Conservation (phyloP, 2,329 filamentous ascomycete species). For the Pseudogymnoascus sp. region DNA sequence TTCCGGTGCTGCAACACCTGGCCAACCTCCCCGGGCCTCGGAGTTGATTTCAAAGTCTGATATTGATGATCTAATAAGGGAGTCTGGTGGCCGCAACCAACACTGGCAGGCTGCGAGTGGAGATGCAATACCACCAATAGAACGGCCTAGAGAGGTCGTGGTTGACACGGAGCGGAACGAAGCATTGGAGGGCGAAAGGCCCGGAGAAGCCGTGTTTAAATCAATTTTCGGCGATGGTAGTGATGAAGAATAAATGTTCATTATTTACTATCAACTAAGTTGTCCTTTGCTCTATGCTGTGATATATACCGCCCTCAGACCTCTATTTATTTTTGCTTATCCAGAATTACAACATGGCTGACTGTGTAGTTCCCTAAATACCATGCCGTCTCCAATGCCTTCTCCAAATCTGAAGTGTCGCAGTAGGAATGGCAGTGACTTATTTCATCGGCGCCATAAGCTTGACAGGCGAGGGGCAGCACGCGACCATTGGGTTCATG, state of each 20-base stretch:
- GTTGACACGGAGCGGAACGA: slow-evolving; percentile 72
- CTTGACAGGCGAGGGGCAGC: neutral
- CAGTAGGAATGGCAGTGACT: neutral
- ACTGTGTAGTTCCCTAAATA: neutral
- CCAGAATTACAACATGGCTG: neutral
- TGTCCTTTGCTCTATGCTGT: neutral
- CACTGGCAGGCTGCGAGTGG: slow-evolving; percentile 16
- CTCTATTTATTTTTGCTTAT: neutral
- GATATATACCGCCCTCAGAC: neutral
- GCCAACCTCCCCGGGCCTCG: slow-evolving; percentile 27
- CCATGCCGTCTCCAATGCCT: neutral
- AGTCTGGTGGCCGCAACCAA: slow-evolving; percentile 31
- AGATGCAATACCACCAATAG: slow-evolving; percentile 13
- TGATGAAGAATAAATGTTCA: slow-evolving; percentile 43
- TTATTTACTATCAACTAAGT: neutral
- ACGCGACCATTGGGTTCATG: neutral
- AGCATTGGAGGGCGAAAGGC: slow-evolving; percentile 64
- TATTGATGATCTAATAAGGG: slow-evolving; percentile 47
- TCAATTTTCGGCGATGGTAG: slow-evolving; percentile 91
- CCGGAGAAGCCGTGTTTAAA: slow-evolving; percentile 75
- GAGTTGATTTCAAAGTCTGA: slow-evolving; percentile 46
- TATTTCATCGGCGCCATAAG: neutral
- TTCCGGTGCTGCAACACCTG: neutral
- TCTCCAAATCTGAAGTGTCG: neutral
- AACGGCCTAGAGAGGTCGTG: slow-evolving; percentile 24